phyloP scores from a whole-genome alignment of 345 rosid genomes.

The Lepidium africanum region DNA sequence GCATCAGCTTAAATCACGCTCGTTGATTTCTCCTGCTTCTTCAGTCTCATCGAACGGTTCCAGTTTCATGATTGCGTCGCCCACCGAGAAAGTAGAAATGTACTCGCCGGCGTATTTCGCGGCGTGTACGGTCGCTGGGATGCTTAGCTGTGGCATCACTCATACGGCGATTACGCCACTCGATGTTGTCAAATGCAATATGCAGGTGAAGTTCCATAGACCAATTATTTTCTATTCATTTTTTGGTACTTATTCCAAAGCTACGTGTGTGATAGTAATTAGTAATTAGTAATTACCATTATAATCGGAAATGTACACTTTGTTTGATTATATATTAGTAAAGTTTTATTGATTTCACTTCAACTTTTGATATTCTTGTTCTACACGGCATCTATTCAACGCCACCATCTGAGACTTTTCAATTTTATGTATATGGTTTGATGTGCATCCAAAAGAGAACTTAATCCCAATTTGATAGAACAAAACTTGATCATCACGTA shows the following conservation, averaged over 20 bases:
- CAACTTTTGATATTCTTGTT: slow-evolving; percentile 5
- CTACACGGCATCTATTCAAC: slow-evolving; percentile 8
- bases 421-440: not conserved
- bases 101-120: slow-evolving; percentile 73
- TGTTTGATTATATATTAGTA: not conserved
- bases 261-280: not conserved
- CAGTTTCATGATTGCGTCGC: slow-evolving; percentile 45
- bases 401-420: not conserved
- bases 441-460: not conserved
- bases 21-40: slow-evolving; percentile 2
- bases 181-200: slow-evolving; percentile 94
- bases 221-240: not conserved
- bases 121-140: slow-evolving; percentile 75
- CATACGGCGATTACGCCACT: slow-evolving; percentile 89
- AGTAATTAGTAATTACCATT: too few relatives aligned
- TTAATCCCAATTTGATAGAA: not conserved
- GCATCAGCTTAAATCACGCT: slow-evolving; percentile 1
- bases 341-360: not conserved
- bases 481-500: not conserved
- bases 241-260: not conserved
- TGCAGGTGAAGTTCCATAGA: slow-evolving; percentile 55
- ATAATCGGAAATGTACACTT: not conserved
- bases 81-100: slow-evolving; percentile 71
- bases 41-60: slow-evolving; percentile 5
- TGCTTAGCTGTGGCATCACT: slow-evolving; percentile 70